A percentile compares a stretch with the other conserved stretches of the same genome.
Conservation (phyloP, 345 rosid species). For the Gossypium turneri region DNA sequence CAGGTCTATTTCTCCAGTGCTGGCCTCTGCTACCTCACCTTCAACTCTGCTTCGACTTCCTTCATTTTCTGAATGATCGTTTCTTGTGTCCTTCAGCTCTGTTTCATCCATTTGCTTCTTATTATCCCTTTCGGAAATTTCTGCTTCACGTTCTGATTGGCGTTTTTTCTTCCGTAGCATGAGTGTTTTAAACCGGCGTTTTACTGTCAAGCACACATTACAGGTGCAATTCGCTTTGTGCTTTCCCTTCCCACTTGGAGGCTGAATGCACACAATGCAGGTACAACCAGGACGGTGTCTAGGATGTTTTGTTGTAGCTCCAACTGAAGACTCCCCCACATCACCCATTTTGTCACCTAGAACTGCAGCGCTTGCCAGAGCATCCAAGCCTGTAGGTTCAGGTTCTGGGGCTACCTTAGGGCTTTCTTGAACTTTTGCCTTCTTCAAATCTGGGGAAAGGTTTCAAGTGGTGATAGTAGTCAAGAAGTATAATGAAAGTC, state of each 20-base stretch:
- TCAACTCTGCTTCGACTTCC: conserved; percentile 29
- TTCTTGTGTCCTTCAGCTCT: conserved; percentile 24
- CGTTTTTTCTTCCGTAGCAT: conserved; percentile 87
- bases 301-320: conserved; percentile 92
- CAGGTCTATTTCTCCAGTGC: conserved; percentile 48
- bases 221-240: conserved; percentile 75
- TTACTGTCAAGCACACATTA: conserved; percentile 90
- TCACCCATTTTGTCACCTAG: conserved; percentile 57
- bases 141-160: conserved; percentile 58
- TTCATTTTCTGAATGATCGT: conserved; percentile 30
- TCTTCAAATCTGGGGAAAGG: conserved; percentile 51
- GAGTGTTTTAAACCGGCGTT: conserved; percentile 84
- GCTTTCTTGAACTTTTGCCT: conserved; percentile 42
- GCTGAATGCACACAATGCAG: conserved; percentile 98
- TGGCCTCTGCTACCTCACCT: conserved; percentile 35
- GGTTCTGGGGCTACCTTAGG: conserved; percentile 29
- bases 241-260: conserved; percentile 94
- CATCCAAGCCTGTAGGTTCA: conserved; percentile 74
- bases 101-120: conserved; percentile 26
- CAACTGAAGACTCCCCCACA: conserved; percentile 43
- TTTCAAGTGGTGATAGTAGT: neutral
- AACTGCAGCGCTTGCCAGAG: conserved; percentile 77
- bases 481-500: neutral
- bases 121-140: conserved; percentile 33
- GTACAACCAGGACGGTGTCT: conserved; percentile 90